Evolutionary conservation across 768 basidiomycete species (phyloP).

Genomic region (Trametes punicea): DNA sequence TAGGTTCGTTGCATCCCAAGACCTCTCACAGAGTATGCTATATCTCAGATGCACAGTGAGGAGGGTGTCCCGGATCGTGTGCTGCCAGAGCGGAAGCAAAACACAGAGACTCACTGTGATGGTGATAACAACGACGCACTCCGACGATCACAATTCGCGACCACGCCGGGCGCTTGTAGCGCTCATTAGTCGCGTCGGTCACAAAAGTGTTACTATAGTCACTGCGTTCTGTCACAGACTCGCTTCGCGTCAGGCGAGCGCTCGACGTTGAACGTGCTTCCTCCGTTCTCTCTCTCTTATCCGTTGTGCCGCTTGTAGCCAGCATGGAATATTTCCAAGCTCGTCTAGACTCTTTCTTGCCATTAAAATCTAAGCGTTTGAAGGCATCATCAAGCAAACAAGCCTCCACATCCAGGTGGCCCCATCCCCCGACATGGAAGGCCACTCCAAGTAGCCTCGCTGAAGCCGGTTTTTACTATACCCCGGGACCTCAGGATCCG

Average conservation of each 20-base stretch:
- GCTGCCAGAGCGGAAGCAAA: no score
- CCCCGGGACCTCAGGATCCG: slow-evolving; percentile 59
- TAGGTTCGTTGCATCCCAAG: slow-evolving; percentile 36
- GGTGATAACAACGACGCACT: no score
- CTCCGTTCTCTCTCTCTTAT: neutral
- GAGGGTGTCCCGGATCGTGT: no score
- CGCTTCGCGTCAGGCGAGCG: neutral
- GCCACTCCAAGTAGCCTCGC: slow-evolving; percentile 77
- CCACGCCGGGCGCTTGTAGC: no score
- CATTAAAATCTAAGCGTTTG: slow-evolving; percentile 51
- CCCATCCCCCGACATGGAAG: slow-evolving; percentile 59
- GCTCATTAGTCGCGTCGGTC: slow-evolving; percentile 18
- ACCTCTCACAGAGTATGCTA: no score
- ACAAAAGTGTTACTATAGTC: neutral
- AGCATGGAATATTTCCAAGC: slow-evolving; percentile 27
- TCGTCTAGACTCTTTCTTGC: slow-evolving; percentile 64
- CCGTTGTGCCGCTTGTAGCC: neutral
- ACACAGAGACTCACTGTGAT: no score
- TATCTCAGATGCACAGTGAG: no score
- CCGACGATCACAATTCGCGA: no score
- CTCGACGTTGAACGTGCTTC: slow-evolving; percentile 7
- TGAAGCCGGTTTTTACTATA: slow-evolving; percentile 87
- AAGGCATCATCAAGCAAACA: slow-evolving; percentile 48
- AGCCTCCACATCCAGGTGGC: slow-evolving; percentile 67
- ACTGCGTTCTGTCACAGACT: slow-evolving; percentile 6